A percentile compares a stretch with the other conserved stretches of the same genome.
Evolutionary conservation across 1,284 basidiomycete species (phyloP).

Genomic region (Neonothopanus nambi): DNA sequence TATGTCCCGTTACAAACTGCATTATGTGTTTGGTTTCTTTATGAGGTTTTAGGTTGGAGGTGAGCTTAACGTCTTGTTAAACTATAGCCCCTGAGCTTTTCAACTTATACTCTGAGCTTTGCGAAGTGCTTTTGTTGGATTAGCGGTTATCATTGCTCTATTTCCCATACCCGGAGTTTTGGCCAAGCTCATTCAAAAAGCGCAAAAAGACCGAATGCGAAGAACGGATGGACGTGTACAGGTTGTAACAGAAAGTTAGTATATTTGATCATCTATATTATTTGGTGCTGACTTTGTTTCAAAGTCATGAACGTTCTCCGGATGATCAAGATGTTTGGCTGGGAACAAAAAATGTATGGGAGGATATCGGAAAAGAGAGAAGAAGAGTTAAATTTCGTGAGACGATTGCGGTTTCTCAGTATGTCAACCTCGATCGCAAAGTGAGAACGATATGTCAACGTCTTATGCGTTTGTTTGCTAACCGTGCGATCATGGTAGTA

Average conservation of each 20-base stretch:
- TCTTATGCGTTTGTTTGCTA: no score
- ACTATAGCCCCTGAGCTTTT: no score
- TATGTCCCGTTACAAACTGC: conserved; percentile 46
- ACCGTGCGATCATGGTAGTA: no score
- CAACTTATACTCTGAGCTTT: no score
- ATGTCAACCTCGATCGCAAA: background rate
- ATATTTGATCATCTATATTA: conserved; percentile 14
- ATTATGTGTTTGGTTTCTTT: conserved; percentile 43
- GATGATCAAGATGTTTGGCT: conserved; percentile 73
- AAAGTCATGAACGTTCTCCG: conserved; percentile 47
- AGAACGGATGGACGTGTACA: conserved; percentile 52
- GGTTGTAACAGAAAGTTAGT: conserved; percentile 51
- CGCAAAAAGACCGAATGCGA: conserved; percentile 29
- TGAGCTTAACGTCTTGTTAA: no score
- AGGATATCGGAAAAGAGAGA: conserved; percentile 52
- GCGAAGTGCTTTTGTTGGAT: conserved; percentile 54
- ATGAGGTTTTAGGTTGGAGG: conserved; percentile 47
- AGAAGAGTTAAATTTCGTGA: conserved; percentile 51
- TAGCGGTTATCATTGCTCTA: conserved; percentile 49
- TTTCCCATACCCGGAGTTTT: conserved; percentile 55
- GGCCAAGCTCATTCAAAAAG: conserved; percentile 35
- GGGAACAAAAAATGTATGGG: conserved; percentile 57
- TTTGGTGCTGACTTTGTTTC: background rate
- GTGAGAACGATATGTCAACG: no score
- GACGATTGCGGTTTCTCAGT: conserved; percentile 36